phyloP scores from a whole-genome alignment of 2,329 filamentous ascomycete species.

The Pseudocercospora pini-densiflorae region DNA sequence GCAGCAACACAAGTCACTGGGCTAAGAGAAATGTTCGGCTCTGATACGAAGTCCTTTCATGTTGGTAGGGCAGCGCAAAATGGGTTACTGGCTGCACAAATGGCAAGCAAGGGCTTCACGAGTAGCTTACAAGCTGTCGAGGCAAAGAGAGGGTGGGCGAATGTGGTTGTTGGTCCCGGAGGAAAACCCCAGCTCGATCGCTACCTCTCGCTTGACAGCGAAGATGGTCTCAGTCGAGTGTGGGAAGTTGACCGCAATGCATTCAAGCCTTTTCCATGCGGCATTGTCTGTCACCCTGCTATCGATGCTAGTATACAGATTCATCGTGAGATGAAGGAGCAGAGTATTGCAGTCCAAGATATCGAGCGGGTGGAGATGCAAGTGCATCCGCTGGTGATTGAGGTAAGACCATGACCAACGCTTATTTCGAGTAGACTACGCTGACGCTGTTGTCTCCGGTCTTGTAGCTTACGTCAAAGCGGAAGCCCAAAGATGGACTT shows the following conservation, averaged over 20 bases:
- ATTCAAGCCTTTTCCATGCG: conserved; percentile 63
- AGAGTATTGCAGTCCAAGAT: conserved; percentile 38
- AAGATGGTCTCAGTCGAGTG: conserved; percentile 35
- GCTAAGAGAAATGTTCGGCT: conserved; percentile 60
- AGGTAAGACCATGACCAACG: conserved; percentile 30
- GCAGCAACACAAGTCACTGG: conserved; percentile 60
- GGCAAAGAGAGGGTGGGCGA: conserved; percentile 59
- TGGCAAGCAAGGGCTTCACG: conserved; percentile 56
- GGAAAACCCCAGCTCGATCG: conserved; percentile 45
- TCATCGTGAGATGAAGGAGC: conserved; percentile 43
- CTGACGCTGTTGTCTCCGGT: not conserved
- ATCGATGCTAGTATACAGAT: conserved; percentile 59
- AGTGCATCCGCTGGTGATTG: conserved; percentile 58
- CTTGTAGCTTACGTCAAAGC: conserved; percentile 53
- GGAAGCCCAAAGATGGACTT: conserved; percentile 53
- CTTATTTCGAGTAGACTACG: not conserved
- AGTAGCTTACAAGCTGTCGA: conserved; percentile 53
- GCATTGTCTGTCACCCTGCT: conserved; percentile 61
- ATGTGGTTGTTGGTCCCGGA: conserved; percentile 50
- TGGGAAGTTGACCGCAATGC: conserved; percentile 61
- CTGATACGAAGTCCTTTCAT: conserved; percentile 61
- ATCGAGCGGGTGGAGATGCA: conserved; percentile 48
- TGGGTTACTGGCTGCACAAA: conserved; percentile 53
- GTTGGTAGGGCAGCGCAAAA: conserved; percentile 58
- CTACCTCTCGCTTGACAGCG: conserved; percentile 40